Evolutionary conservation across 2,329 filamentous ascomycete species (phyloP).

Genomic region (Epicoccum sorghinum): DNA sequence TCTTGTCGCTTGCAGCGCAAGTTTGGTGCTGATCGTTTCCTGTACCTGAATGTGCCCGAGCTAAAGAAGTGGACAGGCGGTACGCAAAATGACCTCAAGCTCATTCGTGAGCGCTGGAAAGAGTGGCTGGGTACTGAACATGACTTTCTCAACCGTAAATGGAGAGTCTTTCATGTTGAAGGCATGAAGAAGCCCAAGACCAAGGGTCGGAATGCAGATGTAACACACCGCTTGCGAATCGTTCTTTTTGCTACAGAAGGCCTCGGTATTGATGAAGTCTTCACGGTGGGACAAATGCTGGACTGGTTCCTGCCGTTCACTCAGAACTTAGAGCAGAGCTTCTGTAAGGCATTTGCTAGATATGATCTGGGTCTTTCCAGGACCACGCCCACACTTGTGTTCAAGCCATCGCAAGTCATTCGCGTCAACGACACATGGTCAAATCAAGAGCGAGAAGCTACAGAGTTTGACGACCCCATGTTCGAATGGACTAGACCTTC

Average conservation of each 20-base stretch:
- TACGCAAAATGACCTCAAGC: conserved; percentile 11
- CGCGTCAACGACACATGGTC: conserved; percentile 39
- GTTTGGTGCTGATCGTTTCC: conserved; percentile 50
- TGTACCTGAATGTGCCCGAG: conserved; percentile 48
- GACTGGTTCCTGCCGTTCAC: conserved; percentile 50
- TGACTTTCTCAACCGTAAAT: conserved; percentile 49
- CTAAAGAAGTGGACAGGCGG: neutral
- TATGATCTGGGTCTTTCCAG: conserved; percentile 52
- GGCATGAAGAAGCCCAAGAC: conserved; percentile 44
- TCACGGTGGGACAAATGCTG: conserved; percentile 37
- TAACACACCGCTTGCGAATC: conserved; percentile 29
- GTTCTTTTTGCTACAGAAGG: conserved; percentile 47
- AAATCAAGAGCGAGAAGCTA: conserved; percentile 43
- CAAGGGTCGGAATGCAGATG: conserved; percentile 12
- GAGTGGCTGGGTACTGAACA: conserved; percentile 48
- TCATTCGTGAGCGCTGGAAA: conserved; percentile 32
- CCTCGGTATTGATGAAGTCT: conserved; percentile 27
- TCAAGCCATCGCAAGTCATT: conserved; percentile 47
- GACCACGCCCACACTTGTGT: conserved; percentile 46
- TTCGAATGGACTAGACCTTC: conserved; percentile 30
- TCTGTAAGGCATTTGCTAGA: conserved; percentile 52
- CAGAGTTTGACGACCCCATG: conserved; percentile 43
- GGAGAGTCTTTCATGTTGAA: conserved; percentile 50
- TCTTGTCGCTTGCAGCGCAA: conserved; percentile 47
- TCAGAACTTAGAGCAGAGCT: conserved; percentile 43